These are phyloP conservation scores for Metschnikowia vanudenii DNA, from an alignment of 805 yeast species.

Conservation along the genomic window DNA sequence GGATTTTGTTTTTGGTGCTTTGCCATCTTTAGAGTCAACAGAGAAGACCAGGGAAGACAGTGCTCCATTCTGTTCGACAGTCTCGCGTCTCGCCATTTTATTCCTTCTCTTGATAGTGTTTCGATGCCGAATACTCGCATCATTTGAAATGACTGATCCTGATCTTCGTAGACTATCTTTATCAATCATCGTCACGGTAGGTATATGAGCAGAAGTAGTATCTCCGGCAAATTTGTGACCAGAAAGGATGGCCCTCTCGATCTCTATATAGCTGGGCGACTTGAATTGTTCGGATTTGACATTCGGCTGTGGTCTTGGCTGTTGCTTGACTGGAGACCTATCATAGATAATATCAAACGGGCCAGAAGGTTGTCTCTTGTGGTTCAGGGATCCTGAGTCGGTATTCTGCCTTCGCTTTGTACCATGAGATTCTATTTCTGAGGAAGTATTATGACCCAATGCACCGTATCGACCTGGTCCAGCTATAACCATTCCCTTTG, in stretches of 20 bases:
- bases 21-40: slow-evolving; percentile 4
- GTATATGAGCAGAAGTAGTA: slow-evolving; percentile 1
- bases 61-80: background rate
- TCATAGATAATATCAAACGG: slow-evolving; percentile 18
- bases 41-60: slow-evolving; percentile 13
- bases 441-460: background rate
- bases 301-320: background rate
- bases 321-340: slow-evolving; percentile 5
- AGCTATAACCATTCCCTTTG: background rate
- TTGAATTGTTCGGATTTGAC: slow-evolving; percentile 5
- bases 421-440: background rate
- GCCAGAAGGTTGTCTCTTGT: slow-evolving; percentile 7
- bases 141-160: slow-evolving; percentile 30
- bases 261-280: slow-evolving; percentile 17
- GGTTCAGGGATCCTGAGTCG: background rate
- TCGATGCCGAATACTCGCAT: slow-evolving; percentile 33
- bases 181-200: slow-evolving; percentile 17
- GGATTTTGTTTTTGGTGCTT: slow-evolving; percentile 1
- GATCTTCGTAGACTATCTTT: slow-evolving; percentile 19
- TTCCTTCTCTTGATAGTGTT: slow-evolving; percentile 30
- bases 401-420: background rate
- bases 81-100: slow-evolving; percentile 25
- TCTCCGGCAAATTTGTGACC: slow-evolving; percentile 9
- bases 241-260: slow-evolving; percentile 15
- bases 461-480: too few relatives aligned